These are phyloP conservation scores for Echites panduratus DNA, from an alignment of 257 asterid species.

Conservation along the genomic window DNA sequence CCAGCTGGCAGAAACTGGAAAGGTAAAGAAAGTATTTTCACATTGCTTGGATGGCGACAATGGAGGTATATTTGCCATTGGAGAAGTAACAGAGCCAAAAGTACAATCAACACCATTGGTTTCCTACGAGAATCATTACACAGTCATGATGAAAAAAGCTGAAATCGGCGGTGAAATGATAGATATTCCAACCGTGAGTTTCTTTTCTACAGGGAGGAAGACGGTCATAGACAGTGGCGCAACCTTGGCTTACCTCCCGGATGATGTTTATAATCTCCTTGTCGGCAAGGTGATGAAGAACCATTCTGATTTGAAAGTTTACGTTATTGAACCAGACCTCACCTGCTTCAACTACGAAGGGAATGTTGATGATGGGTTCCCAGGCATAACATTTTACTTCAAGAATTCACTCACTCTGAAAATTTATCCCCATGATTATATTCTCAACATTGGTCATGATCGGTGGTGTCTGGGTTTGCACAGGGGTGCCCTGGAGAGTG, in stretches of 20 bases:
- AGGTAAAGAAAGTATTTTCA: slow-evolving; percentile 13
- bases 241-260: slow-evolving; percentile 22
- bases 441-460: slow-evolving; percentile 14
- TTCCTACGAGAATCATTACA: slow-evolving; percentile 9
- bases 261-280: slow-evolving; percentile 12
- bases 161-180: slow-evolving; percentile 18
- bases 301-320: slow-evolving; percentile 7
- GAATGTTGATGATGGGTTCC: slow-evolving; percentile 20
- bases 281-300: not conserved
- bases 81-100: slow-evolving; percentile 19
- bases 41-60: slow-evolving; percentile 20
- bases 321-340: slow-evolving; percentile 5
- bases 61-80: slow-evolving; percentile 29
- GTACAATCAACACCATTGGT: slow-evolving; percentile 8
- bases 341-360: slow-evolving; percentile 12
- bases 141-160: slow-evolving; percentile 7
- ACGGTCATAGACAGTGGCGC: slow-evolving; percentile 29
- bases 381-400: slow-evolving; percentile 26
- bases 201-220: slow-evolving; percentile 12
- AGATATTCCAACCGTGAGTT: slow-evolving; percentile 2
- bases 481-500: slow-evolving; percentile 45
- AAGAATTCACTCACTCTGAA: slow-evolving; percentile 7
- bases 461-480: slow-evolving; percentile 79
- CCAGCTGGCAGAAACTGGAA: slow-evolving; percentile 13
- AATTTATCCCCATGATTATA: slow-evolving; percentile 26